These are phyloP conservation scores for Trichoderma koningii DNA, from an alignment of 2,329 filamentous ascomycete genomes.

Conservation along the genomic window DNA sequence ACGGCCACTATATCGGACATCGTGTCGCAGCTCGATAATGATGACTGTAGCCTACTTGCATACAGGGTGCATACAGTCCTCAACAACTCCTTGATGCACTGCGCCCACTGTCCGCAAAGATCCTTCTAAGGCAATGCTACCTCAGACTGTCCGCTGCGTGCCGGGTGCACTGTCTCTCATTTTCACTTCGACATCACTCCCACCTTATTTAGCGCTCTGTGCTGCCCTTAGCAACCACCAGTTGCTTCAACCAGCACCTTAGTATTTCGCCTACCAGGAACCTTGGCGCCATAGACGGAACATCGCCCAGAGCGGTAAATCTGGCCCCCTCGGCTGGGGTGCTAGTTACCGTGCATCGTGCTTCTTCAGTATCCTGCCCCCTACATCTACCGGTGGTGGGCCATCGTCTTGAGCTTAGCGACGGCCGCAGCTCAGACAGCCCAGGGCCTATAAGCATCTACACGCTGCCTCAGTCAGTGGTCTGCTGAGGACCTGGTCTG, in stretches of 20 bases:
- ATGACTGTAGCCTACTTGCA: background rate
- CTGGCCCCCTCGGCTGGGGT: constrained; percentile 22
- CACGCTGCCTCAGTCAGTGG: constrained; percentile 25
- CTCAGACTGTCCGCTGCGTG: constrained; percentile 10
- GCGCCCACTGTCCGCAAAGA: background rate
- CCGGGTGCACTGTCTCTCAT: constrained; percentile 14
- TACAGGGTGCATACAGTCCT: background rate
- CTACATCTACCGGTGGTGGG: constrained; percentile 16
- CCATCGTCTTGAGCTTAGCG: constrained; percentile 26
- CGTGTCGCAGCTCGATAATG: constrained; percentile 5
- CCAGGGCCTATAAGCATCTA: constrained; percentile 7
- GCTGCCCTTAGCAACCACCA: constrained; percentile 14
- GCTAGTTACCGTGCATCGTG: constrained; percentile 10
- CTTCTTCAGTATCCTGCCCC: background rate
- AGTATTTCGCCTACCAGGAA: constrained; percentile 20
- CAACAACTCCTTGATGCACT: too few species aligned
- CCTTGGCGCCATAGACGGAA: constrained; percentile 22
- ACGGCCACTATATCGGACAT: constrained; percentile 12
- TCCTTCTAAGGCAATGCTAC: constrained; percentile 1
- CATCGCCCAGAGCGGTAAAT: constrained; percentile 21
- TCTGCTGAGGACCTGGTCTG: background rate
- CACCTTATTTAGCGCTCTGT: background rate
- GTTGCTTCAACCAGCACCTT: constrained; percentile 7
- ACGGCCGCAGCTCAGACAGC: constrained; percentile 29
- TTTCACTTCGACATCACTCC: constrained; percentile 1